Evolutionary conservation across 2,329 filamentous ascomycete genomes (phyloP).

Genomic region (Claviceps capensis): DNA sequence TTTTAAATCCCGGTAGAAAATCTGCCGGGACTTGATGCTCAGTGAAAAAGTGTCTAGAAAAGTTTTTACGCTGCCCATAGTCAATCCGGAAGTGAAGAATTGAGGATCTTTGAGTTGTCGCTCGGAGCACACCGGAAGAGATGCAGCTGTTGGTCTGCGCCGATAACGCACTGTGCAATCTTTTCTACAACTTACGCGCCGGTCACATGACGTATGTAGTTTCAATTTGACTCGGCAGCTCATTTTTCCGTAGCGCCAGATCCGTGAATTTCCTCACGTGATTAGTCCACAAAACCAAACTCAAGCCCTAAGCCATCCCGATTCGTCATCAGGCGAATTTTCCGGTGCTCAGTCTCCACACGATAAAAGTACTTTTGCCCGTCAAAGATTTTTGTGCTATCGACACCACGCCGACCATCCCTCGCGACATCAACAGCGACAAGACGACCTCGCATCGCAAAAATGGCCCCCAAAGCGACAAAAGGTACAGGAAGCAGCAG

Average conservation of each 20-base stretch:
- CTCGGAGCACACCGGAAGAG: too few relatives aligned
- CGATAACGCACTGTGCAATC: too few relatives aligned
- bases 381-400: not conserved
- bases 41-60: too few relatives aligned
- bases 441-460: not conserved
- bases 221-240: not conserved
- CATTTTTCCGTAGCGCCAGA: not conserved
- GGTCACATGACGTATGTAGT: too few relatives aligned
- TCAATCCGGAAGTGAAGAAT: too few relatives aligned
- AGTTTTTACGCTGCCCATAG: too few relatives aligned
- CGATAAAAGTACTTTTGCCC: not conserved
- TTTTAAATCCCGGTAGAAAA: too few relatives aligned
- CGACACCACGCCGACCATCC: not conserved
- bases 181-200: too few relatives aligned
- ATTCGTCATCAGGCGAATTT: not conserved
- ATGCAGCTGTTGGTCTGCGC: too few relatives aligned
- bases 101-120: too few relatives aligned
- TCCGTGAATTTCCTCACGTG: not conserved
- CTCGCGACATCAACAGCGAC: not conserved
- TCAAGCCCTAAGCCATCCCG: not conserved
- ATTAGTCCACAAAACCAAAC: not conserved
- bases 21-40: too few relatives aligned
- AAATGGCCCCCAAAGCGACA: not conserved
- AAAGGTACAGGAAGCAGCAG: slow-evolving; percentile 39
- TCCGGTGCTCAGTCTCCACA: not conserved